Evolutionary conservation across 2,329 filamentous ascomycete species (phyloP), one percentile per base, ranked within the genome.

Genomic region (Cladorrhinum sp.): DNA sequence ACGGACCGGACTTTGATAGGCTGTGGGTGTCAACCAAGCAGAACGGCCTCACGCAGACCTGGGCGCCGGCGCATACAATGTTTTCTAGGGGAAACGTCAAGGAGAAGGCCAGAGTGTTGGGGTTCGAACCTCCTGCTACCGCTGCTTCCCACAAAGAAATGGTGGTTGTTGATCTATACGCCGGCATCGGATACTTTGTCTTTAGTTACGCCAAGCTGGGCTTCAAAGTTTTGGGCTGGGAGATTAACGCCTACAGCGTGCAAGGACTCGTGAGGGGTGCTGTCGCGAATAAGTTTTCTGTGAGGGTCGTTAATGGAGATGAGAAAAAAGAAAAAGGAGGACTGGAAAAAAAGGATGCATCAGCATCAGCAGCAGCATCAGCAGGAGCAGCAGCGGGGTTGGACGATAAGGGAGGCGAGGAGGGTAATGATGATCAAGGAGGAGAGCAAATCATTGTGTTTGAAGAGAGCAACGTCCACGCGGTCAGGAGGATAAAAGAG

Each of bases 31-130:
- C 81, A 12, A 87, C 89, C 3, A 85, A 81, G 56, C 92, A 96
- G 72, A 91, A 92, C 69, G 89, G 88, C 2, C 89, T 98, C 60
- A 75, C 78, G 36, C 93, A 98, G 76, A 87, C 83, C 1, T 98
- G 93, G 93, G 90, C 92, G 1, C 93, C 93, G 13, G 76, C 87
- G 0, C 93, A 92, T 80, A 96, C 92, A 24, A 97, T 97, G 93
- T 98, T 98, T 73, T 92, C 89, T 64, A 84, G 92, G 1, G 93
- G 93, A 2, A 98, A 97, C 73, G 80, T 97, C 61, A 89, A 87
- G 55, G 93, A 98, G 75, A 98, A 97, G 72, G 86, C 89, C 0
- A 80, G 93, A 12, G 75, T 97, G 1, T 74, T 96, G 3, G 72
- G 69, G 0, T 86, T 86, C 66, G 3, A 3, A 41, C 25, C 52